Base-by-base conservation (phyloP, 805 yeast genomes). In the Sugiyamaella mastotermitis region DNA sequence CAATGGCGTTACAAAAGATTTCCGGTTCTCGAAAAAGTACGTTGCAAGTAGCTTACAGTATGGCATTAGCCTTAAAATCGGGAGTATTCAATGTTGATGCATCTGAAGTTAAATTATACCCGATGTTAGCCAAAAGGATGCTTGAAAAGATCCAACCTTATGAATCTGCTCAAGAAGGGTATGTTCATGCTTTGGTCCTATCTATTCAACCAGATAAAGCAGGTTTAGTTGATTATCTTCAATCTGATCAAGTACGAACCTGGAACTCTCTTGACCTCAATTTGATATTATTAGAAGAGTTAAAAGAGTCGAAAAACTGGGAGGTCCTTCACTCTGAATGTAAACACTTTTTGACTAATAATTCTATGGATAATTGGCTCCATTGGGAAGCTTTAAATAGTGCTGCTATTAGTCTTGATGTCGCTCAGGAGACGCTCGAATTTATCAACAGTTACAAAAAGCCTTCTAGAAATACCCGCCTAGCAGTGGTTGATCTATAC, bases 291-390 rank as follows among this genome's bases (percentile, higher is more conserved):
- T 35, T 55, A 11, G 73, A 72, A 1, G 61, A 71, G 1, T 61
- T 83, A 26, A 57, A 64, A 5, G 50, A 58, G 11, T 22, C 58
- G 5, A 61, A 69, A 37, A 48, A 66, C 3, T 76, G 76, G 73
- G 60, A 61, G 0, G 43, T 51, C 9, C 57, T 85, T 10, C 65
- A 51, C 44, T 56, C 64, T 0, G 61, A 62, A 42, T 60, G 76
- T 32, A 29, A 53, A 4, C 22, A 11, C 15, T 20, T 18, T 10
- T 14, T 31, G 23, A 42, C 50, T 3, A 60, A 69, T 17, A 56
- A 66, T 7, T 17, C 21, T 9, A 70, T 82, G 38, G 86, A 88
- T 56, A 95, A 87, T 56, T 88, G 76, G 66, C 72, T 74, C 40
- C 75, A 86, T 26, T 85, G 94, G 84, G 72, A 76, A 47, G 61